Percentiles rank a stretch among this genome's conserved stretches.
These are phyloP conservation scores for Cordyceps pruinosa DNA, from an alignment of 2,329 filamentous ascomycete genomes.

Conservation along the genomic window DNA sequence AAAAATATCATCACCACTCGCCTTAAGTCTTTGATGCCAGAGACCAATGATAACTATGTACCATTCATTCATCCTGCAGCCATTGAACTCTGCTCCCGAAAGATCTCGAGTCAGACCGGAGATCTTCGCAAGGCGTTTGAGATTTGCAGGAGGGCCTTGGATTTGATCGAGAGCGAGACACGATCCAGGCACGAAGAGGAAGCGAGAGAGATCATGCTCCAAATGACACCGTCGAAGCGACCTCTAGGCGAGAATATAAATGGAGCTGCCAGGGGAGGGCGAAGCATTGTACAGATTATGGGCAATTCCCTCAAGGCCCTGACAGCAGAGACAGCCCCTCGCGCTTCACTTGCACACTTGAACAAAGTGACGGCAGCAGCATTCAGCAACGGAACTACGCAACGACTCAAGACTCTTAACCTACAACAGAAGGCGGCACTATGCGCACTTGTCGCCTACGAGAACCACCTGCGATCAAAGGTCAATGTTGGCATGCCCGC, in stretches of 20 bases:
- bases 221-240: conserved; percentile 63
- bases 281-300: conserved; percentile 42
- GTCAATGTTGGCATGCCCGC: conserved; percentile 34
- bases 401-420: conserved; percentile 81
- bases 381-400: conserved; percentile 81
- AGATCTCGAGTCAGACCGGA: conserved; percentile 88
- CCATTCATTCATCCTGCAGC: conserved; percentile 92
- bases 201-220: conserved; percentile 47
- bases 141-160: conserved; percentile 81
- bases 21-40: conserved; percentile 65
- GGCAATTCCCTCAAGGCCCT: conserved; percentile 51
- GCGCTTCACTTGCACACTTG: conserved; percentile 83
- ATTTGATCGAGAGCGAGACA: conserved; percentile 81
- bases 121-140: conserved; percentile 94
- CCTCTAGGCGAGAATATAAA: conserved; percentile 79
- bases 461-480: conserved; percentile 58
- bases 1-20: conserved; percentile 79
- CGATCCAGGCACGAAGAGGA: conserved; percentile 63
- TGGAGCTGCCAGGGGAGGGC: conserved; percentile 37
- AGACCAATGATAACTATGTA: conserved; percentile 52
- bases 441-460: conserved; percentile 81
- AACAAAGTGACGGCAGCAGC: conserved; percentile 85
- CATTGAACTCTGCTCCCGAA: conserved; percentile 88
- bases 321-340: conserved; percentile 73
- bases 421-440: conserved; percentile 94